phyloP scores from a whole-genome alignment of 1,139 yeast genomes.

The Kazachstania sp. region DNA sequence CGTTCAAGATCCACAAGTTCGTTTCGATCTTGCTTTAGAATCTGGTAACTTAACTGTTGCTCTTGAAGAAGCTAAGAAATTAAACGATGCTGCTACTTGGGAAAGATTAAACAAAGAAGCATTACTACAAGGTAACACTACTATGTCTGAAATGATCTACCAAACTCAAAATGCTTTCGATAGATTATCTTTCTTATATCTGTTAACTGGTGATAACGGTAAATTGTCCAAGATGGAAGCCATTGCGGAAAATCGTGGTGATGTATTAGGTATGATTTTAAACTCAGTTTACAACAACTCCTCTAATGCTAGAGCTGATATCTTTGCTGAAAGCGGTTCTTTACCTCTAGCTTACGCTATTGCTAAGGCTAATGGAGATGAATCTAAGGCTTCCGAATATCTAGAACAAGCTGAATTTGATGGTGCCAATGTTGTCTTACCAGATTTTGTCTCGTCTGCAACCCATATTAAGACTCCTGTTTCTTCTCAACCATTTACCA shows the following conservation, averaged over 20 bases:
- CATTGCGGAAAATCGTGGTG: constrained; percentile 86
- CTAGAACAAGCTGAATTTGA: constrained; percentile 59
- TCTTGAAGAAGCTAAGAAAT: constrained; percentile 74
- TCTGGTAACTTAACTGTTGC: constrained; percentile 86
- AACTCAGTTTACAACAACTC: constrained; percentile 75
- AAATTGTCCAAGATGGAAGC: constrained; percentile 77
- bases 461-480: constrained; percentile 17
- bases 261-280: constrained; percentile 70
- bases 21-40: constrained; percentile 91
- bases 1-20: constrained; percentile 91
- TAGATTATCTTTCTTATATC: constrained; percentile 79
- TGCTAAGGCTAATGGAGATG: constrained; percentile 80
- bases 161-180: constrained; percentile 85
- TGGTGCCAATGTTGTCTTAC: constrained; percentile 59
- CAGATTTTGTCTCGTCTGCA: constrained; percentile 34
- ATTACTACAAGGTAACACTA: constrained; percentile 77
- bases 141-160: constrained; percentile 76
- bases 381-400: constrained; percentile 62
- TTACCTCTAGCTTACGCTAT: constrained; percentile 86
- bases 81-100: constrained; percentile 69
- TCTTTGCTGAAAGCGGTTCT: constrained; percentile 71
- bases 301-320: constrained; percentile 64
- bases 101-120: constrained; percentile 81
- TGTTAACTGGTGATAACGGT: constrained; percentile 69
- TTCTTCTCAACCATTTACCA: constrained; percentile 30